Evolutionary conservation across 2,329 filamentous ascomycete genomes (phyloP).

Genomic region (Pseudocercospora crystallina): DNA sequence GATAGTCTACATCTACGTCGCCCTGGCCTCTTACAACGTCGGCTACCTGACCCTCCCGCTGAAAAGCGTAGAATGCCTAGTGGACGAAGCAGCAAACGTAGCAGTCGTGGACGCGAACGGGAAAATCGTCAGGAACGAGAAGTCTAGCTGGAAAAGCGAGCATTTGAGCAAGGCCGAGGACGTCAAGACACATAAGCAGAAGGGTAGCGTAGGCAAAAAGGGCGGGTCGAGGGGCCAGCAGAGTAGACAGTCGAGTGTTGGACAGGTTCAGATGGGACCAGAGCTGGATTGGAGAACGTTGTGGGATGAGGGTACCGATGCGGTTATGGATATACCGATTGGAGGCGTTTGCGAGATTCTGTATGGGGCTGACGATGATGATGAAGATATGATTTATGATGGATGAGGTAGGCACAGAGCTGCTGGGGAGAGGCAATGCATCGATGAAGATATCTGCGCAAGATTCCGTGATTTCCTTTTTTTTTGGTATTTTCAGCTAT

Average conservation of each 20-base stretch:
- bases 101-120: conserved; percentile 77
- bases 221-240: conserved; percentile 43
- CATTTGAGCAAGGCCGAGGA: conserved; percentile 3
- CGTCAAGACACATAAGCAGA: conserved; percentile 16
- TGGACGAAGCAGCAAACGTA: conserved; percentile 85
- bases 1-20: conserved; percentile 90
- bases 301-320: conserved; percentile 93
- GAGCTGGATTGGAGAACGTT: conserved; percentile 72
- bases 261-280: conserved; percentile 24
- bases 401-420: too few species aligned
- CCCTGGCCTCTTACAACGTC: conserved; percentile 85
- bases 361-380: conserved; percentile 59
- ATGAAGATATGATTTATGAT: conserved; percentile 13
- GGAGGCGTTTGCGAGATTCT: conserved; percentile 93
- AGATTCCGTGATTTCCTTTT: too few species aligned
- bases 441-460: too few species aligned
- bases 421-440: too few species aligned
- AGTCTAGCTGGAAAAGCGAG: conserved; percentile 26
- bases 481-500: too few species aligned
- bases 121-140: conserved; percentile 45
- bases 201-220: conserved; percentile 34
- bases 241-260: conserved; percentile 37
- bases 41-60: conserved; percentile 82
- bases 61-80: conserved; percentile 79
- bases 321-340: conserved; percentile 93